Evolutionary conservation across 495 filamentous ascomycete genomes (phyloP), one percentile per base, ranked within the genome.

Genomic region (Chaetomidium leptoderma): DNA sequence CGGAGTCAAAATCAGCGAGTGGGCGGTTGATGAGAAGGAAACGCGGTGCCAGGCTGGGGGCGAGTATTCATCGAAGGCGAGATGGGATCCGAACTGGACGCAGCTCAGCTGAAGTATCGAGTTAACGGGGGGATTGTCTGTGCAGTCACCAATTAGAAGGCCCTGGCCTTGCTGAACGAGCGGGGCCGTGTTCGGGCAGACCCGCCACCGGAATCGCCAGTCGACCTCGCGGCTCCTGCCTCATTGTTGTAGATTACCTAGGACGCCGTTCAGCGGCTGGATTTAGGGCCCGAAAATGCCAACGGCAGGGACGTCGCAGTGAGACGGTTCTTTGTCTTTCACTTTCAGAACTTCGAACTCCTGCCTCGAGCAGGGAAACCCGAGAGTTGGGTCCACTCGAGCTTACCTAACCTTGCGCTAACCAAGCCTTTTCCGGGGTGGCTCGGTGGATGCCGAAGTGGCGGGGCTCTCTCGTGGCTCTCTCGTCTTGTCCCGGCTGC

Each of bases 391-490:
- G 19, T 24, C 30, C 47, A 23, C 19, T 26, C 11, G 21, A 37
- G 49, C 49, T 53, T 53, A 40, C 49, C 49, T 53, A 53, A 54
- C 44, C 55, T 55, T 58, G 39, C 51, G 35, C 49, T 53, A 53
- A 54, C 44, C 55, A 57, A 60, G 39, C 51, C 33, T 57, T 47
- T 42, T 30, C 27, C 11, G 55, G 32, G 37, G n/a, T n/a, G n/a
- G n/a, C n/a, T n/a, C n/a, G n/a, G n/a, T n/a, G n/a, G n/a, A n/a
- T 44, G 49, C 58, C 59, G 60, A 47, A 55, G 51, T 52, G 51
- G 52, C 54, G 55, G 59, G 49, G 30, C 48, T 14, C 27, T 39
- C 23, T n/a, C 13, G 24, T 50, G n/a, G n/a, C n/a, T n/a, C n/a
- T n/a, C n/a, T n/a, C n/a, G n/a, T n/a, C n/a, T n/a, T n/a, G n/a